These are phyloP conservation scores for Massariosphaeria phaeospora DNA, from an alignment of 495 filamentous ascomycete genomes.

Conservation along the genomic window DNA sequence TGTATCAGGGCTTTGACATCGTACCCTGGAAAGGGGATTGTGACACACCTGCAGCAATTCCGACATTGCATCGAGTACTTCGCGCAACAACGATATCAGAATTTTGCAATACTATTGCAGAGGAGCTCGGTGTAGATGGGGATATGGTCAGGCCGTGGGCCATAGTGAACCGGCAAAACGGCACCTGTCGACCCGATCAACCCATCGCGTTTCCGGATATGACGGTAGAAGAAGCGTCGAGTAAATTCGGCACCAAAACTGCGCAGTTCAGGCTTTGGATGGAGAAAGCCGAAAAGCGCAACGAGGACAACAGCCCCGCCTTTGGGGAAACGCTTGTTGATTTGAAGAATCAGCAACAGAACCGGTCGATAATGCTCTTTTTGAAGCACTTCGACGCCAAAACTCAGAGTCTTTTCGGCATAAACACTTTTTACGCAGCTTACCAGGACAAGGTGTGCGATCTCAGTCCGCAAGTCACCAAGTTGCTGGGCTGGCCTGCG, in stretches of 20 bases:
- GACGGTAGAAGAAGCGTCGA: conserved; percentile 75
- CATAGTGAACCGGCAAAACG: conserved; percentile 98
- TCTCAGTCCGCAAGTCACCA: conserved; percentile 69
- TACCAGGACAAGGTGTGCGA: conserved; percentile 84
- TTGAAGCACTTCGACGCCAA: conserved; percentile 84
- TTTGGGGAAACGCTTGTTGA: conserved; percentile 57
- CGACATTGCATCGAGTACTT: conserved; percentile 62
- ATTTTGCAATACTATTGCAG: conserved; percentile 61
- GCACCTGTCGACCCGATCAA: conserved; percentile 85
- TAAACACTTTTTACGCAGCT: conserved; percentile 77
- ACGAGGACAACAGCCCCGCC: conserved; percentile 59
- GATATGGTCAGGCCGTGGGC: conserved; percentile 77
- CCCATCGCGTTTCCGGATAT: conserved; percentile 72
- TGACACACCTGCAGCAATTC: conserved; percentile 53
- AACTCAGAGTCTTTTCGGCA: conserved; percentile 66
- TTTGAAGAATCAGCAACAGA: conserved; percentile 40
- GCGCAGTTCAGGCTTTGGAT: conserved; percentile 79
- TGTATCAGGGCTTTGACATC: conserved; percentile 81
- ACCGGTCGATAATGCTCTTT: conserved; percentile 72
- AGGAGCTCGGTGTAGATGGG: conserved; percentile 58
- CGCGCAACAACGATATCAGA: conserved; percentile 69
- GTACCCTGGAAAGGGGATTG: conserved; percentile 57
- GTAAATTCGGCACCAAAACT: conserved; percentile 63
- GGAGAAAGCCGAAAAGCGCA: conserved; percentile 61
- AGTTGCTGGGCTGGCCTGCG: conserved; percentile 80